Conservation (phyloP, 306 rosid genomes). For the Lathyrus oleraceus region DNA sequence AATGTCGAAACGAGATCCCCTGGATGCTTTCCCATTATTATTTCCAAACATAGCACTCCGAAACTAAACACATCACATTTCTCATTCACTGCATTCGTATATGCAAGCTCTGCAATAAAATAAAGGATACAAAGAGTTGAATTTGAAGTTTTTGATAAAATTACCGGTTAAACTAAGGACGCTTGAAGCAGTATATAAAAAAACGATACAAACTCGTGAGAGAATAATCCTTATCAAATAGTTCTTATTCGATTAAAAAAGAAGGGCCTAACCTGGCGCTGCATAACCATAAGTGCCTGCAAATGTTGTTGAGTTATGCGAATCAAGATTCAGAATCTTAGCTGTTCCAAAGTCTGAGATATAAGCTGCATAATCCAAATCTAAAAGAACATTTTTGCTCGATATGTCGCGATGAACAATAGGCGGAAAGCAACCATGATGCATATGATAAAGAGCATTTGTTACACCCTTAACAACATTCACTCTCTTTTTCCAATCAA, state of each 20-base stretch:
- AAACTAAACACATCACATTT: slow-evolving; percentile 35
- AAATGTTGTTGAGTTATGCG: slow-evolving; percentile 29
- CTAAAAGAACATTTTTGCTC: slow-evolving; percentile 39
- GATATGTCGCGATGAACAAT: slow-evolving; percentile 43
- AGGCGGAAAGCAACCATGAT: slow-evolving; percentile 37
- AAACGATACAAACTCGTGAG: not conserved
- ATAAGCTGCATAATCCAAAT: slow-evolving; percentile 32
- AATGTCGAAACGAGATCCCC: slow-evolving; percentile 28
- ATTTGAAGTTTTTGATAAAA: too few relatives aligned
- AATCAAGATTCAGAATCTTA: slow-evolving; percentile 29
- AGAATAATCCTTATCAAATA: too few relatives aligned
- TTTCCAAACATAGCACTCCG: slow-evolving; percentile 36
- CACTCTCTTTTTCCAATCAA: slow-evolving; percentile 39
- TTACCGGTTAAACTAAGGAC: too few relatives aligned
- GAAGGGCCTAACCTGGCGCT: slow-evolving; percentile 37
- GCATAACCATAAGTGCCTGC: slow-evolving; percentile 41
- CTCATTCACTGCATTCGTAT: slow-evolving; percentile 31
- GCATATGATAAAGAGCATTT: slow-evolving; percentile 39
- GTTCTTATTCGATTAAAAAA: not conserved
- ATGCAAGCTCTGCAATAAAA: slow-evolving; percentile 31
- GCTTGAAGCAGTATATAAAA: not conserved
- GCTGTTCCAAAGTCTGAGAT: slow-evolving; percentile 39
- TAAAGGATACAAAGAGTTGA: not conserved
- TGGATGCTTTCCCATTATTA: slow-evolving; percentile 36
- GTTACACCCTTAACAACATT: slow-evolving; percentile 37